Evolutionary conservation across 345 rosid genomes (phyloP).

Genomic region (Crucihimalaya himalaica): DNA sequence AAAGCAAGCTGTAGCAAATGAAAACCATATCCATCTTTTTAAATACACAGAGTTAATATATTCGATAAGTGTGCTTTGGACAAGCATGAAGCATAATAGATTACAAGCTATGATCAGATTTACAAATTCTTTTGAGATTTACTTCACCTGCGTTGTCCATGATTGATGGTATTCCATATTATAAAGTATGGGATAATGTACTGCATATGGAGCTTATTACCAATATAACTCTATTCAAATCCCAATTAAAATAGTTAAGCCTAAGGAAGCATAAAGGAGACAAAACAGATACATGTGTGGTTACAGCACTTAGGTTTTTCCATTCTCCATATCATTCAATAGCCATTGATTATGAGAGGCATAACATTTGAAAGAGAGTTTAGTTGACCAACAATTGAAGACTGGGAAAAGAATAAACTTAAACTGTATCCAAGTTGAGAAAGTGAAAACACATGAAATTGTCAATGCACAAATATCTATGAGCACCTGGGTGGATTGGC

Average conservation of each 20-base stretch:
- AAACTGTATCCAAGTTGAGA: background rate
- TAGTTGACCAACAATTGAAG: background rate
- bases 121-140: slow-evolving; percentile 11
- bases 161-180: slow-evolving; percentile 1
- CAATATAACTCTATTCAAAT: background rate
- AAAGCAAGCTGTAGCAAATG: slow-evolving; percentile 1
- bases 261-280: slow-evolving; percentile 4
- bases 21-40: slow-evolving; percentile 5
- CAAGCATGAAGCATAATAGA: slow-evolving; percentile 3
- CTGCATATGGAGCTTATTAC: background rate
- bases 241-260: background rate
- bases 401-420: background rate
- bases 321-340: background rate
- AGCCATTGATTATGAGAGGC: background rate
- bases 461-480: slow-evolving; percentile 7
- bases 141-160: background rate
- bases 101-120: slow-evolving; percentile 10
- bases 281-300: background rate
- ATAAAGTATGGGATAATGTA: slow-evolving; percentile 13
- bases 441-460: slow-evolving; percentile 6
- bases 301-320: background rate
- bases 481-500: slow-evolving; percentile 89
- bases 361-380: background rate
- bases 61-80: background rate
- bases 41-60: background rate